phyloP scores from a whole-genome alignment of 192 early-diverging fungal genomes.

The Linnemannia schmuckeri region DNA sequence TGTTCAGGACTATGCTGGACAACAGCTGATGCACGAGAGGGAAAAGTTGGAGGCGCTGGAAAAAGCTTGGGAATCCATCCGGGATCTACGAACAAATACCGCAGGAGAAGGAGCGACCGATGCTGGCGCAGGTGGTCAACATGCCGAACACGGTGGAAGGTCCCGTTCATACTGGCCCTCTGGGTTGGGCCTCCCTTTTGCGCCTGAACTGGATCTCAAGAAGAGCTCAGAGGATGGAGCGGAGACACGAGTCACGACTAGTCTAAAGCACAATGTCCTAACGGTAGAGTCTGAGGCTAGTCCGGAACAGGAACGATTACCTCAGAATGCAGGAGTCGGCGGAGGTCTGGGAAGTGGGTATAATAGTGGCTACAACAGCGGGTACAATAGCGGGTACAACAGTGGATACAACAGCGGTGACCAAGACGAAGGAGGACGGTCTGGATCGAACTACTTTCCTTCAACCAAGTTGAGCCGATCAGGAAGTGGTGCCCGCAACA shows the following conservation, averaged over 20 bases:
- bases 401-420: conserved; percentile 53
- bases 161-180: conserved; percentile 48
- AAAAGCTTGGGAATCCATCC: conserved; percentile 51
- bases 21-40: conserved; percentile 58
- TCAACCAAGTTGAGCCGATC: conserved; percentile 47
- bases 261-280: neutral
- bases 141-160: conserved; percentile 4
- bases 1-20: conserved; percentile 52
- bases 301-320: conserved; percentile 25
- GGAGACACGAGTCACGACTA: neutral
- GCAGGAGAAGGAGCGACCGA: conserved; percentile 3
- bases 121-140: neutral
- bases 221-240: neutral
- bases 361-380: conserved; percentile 42
- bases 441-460: conserved; percentile 34
- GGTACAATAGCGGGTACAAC: conserved; percentile 41
- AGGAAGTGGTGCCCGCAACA: conserved; percentile 36
- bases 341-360: conserved; percentile 7
- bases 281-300: neutral
- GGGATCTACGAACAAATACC: conserved; percentile 15
- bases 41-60: conserved; percentile 59
- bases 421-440: conserved; percentile 41
- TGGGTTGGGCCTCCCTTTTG: conserved; percentile 38
- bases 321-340: conserved; percentile 37
- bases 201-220: conserved; percentile 19